A percentile compares a stretch with the other conserved stretches of the same genome.
These are phyloP conservation scores for Hymenoscyphus linearis DNA, from an alignment of 2,329 filamentous ascomycete genomes.

Conservation along the genomic window DNA sequence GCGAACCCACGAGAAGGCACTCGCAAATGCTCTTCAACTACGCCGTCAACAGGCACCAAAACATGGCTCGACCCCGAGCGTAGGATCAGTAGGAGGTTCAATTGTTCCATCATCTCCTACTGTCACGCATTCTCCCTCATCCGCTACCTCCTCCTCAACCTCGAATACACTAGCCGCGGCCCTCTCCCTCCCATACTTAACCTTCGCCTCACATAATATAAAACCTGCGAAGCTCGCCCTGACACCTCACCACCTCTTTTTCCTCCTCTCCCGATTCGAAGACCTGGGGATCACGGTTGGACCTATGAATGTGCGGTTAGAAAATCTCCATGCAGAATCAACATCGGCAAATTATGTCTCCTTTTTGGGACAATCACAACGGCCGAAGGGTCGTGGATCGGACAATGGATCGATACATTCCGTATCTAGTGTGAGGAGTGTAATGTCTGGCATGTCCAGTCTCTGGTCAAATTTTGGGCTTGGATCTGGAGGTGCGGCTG, in stretches of 20 bases:
- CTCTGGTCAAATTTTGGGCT: conserved; percentile 88
- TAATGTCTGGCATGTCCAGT: conserved; percentile 94
- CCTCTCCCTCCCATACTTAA: conserved; percentile 79
- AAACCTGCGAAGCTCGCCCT: conserved; percentile 90
- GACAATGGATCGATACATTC: conserved; percentile 92
- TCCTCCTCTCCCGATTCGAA: conserved; percentile 90
- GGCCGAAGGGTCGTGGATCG: conserved; percentile 70
- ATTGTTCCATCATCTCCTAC: conserved; percentile 33
- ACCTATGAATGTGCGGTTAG: conserved; percentile 91
- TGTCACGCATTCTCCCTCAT: conserved; percentile 56
- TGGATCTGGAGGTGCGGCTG: conserved; percentile 69
- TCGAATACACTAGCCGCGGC: conserved; percentile 75
- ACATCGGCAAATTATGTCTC: conserved; percentile 92
- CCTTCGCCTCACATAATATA: conserved; percentile 75
- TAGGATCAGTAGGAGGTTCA: conserved; percentile 47
- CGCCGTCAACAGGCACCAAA: conserved; percentile 65
- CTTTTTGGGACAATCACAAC: conserved; percentile 79
- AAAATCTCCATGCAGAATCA: conserved; percentile 86
- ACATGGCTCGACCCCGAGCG: conserved; percentile 63
- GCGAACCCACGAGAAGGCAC: conserved; percentile 92
- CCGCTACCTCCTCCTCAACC: conserved; percentile 56
- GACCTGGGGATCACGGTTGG: conserved; percentile 86
- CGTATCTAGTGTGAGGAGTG: conserved; percentile 92
- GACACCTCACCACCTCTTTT: conserved; percentile 95
- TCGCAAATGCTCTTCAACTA: conserved; percentile 91